A percentile compares a stretch with the other conserved stretches of the same genome.
Evolutionary conservation across 257 asterid genomes (phyloP).

Genomic region (Catharanthus roseus): DNA sequence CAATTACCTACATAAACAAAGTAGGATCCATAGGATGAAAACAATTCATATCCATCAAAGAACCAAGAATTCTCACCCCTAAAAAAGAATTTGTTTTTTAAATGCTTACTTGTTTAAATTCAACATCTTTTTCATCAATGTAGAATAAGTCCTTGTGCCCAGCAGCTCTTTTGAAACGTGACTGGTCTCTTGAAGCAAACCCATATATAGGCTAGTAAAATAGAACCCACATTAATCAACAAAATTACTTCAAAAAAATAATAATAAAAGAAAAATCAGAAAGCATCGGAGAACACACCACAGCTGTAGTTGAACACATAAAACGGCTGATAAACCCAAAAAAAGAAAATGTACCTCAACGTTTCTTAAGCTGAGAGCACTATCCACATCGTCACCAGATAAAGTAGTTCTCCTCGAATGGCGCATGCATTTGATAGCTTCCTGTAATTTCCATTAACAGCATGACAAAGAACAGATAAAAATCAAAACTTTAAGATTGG

Average conservation of each 20-base stretch:
- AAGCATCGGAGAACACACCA: neutral
- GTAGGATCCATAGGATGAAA: conserved; percentile 10
- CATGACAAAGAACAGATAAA: neutral
- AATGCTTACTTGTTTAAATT: conserved; percentile 76
- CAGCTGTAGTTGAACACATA: neutral
- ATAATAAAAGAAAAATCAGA: neutral
- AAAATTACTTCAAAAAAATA: neutral
- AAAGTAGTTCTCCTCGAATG: conserved; percentile 91
- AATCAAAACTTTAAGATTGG: neutral
- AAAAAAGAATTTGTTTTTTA: conserved; percentile 1
- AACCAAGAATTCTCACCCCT: conserved; percentile 1
- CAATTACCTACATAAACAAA: conserved; percentile 57
- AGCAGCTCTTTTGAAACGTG: conserved; percentile 82
- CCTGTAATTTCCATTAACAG: conserved; percentile 38
- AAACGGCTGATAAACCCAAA: neutral
- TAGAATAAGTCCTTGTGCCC: conserved; percentile 94
- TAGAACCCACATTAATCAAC: conserved; percentile 1
- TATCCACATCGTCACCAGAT: conserved; percentile 82
- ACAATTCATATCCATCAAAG: conserved; percentile 8
- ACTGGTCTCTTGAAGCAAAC: conserved; percentile 81
- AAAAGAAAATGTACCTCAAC: conserved; percentile 55
- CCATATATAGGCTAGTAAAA: conserved; percentile 77
- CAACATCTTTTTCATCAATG: conserved; percentile 82
- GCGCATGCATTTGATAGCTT: conserved; percentile 95
- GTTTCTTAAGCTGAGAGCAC: conserved; percentile 84